phyloP scores from a whole-genome alignment of 352 stramenopile species.

The Pythium myriotylum region DNA sequence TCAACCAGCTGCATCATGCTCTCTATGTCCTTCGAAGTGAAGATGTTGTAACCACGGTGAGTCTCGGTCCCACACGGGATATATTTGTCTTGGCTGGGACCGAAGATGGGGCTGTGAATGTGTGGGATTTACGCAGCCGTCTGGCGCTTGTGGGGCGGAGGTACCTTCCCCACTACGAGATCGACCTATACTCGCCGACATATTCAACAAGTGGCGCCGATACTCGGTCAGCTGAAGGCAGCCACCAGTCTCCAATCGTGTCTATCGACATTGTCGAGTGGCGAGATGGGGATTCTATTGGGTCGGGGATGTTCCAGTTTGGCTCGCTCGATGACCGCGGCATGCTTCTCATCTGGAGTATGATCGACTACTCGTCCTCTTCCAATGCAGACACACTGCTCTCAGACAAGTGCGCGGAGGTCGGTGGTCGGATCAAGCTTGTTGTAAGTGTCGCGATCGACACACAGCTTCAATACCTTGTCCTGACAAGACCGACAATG shows the following conservation, averaged over 20 bases:
- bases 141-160: conserved; percentile 5
- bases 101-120: conserved; percentile 64
- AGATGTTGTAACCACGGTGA: conserved; percentile 40
- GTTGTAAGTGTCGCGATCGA: conserved; percentile 70
- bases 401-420: conserved; percentile 63
- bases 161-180: not conserved
- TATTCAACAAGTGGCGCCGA: conserved; percentile 66
- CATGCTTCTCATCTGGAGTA: conserved; percentile 68
- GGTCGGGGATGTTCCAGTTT: conserved; percentile 58
- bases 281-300: conserved; percentile 4
- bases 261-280: conserved; percentile 45
- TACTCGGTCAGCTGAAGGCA: conserved; percentile 31
- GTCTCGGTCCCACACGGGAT: conserved; percentile 52
- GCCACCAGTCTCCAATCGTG: conserved; percentile 55
- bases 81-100: conserved; percentile 57
- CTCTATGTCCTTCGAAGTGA: conserved; percentile 54
- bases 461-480: conserved; percentile 50
- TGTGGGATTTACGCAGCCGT: conserved; percentile 60
- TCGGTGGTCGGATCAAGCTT: conserved; percentile 63
- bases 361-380: conserved; percentile 53
- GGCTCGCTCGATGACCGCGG: conserved; percentile 73
- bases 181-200: conserved; percentile 44
- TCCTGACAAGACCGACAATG: conserved; percentile 13
- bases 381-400: conserved; percentile 43
- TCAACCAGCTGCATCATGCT: conserved; percentile 50